Percentiles rank a stretch among this genome's conserved stretches.
These are phyloP conservation scores for Daucus carota DNA, from an alignment of 129 eudicot species.

Conservation along the genomic window DH1_v3.0 NC_030382.2:43681001-43681500, in stretches of 20 bases:
- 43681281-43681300: conserved; percentile 62
- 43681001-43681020: conserved; percentile 58
- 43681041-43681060: conserved; percentile 13
- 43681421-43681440: conserved; percentile 36
- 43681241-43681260: conserved; percentile 29
- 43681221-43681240: conserved; percentile 62
- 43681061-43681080: background rate
- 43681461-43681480: conserved; percentile 41
- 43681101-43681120: conserved; percentile 68
- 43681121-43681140: conserved; percentile 67
- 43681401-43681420: conserved; percentile 36
- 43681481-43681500: conserved; percentile 63
- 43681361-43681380: conserved; percentile 47
- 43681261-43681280: conserved; percentile 53
- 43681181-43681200: conserved; percentile 61
- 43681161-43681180: conserved; percentile 43
- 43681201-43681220: conserved; percentile 80
- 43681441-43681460: conserved; percentile 52
- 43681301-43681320: conserved; percentile 40
- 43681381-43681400: conserved; percentile 46
- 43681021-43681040: conserved; percentile 50
- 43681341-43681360: conserved; percentile 49
- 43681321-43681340: conserved; percentile 62
- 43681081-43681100: conserved; percentile 58
- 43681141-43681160: conserved; percentile 78